A percentile compares a stretch with the other conserved stretches of the same genome.
Evolutionary conservation across 805 yeast genomes (phyloP).

Genomic region (Tetrapisispora nanseiensis): DNA sequence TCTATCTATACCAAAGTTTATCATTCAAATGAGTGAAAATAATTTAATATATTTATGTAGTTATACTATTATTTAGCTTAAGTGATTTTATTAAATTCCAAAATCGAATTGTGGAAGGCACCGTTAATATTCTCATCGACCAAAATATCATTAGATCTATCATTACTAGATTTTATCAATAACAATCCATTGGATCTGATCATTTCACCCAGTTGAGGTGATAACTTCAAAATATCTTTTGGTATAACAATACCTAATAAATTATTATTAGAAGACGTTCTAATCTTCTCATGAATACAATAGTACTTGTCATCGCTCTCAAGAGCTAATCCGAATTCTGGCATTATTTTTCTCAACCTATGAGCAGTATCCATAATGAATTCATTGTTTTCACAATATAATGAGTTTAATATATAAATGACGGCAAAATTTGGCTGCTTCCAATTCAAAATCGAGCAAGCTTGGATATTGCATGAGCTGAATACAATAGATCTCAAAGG

Average conservation of each 20-base stretch:
- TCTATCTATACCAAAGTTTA: no score
- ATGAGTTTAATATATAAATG: slow-evolving; percentile 70
- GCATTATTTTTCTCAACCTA: slow-evolving; percentile 9
- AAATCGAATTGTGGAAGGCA: not conserved
- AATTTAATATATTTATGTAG: no score
- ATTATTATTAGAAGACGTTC: slow-evolving; percentile 73
- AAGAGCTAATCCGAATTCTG: slow-evolving; percentile 14
- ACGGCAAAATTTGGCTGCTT: slow-evolving; percentile 98
- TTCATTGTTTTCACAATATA: slow-evolving; percentile 17
- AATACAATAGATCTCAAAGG: slow-evolving; percentile 61
- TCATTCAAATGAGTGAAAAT: no score
- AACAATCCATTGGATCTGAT: slow-evolving; percentile 75
- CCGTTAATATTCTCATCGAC: slow-evolving; percentile 2
- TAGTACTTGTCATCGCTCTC: slow-evolving; percentile 8
- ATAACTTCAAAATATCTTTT: slow-evolving; percentile 54
- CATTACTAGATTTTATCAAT: slow-evolving; percentile 37
- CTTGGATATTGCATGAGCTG: slow-evolving; percentile 75
- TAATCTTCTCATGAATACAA: slow-evolving; percentile 40
- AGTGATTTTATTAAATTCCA: not conserved
- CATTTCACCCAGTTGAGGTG: slow-evolving; percentile 65
- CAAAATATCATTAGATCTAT: not conserved
- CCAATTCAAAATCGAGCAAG: slow-evolving; percentile 95
- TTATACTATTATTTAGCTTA: not conserved
- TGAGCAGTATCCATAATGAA: slow-evolving; percentile 27
- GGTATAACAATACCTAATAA: slow-evolving; percentile 78